Percentiles rank a stretch among this genome's conserved stretches.
Conservation (phyloP, 176 grass and related monocot species). For the Rhynchospora pubera region DNA sequence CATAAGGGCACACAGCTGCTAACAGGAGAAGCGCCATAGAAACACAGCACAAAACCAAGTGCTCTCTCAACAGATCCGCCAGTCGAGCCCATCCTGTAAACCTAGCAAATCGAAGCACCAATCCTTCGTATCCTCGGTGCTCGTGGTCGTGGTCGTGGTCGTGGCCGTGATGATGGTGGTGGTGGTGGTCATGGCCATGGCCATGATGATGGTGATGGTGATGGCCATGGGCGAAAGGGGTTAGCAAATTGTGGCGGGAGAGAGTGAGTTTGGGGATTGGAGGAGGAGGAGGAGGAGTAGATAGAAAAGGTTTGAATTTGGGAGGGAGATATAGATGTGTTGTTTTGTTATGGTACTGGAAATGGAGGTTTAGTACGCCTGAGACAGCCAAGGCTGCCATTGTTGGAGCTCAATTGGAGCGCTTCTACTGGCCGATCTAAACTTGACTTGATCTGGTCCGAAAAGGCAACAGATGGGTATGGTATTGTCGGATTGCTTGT, state of each 20-base stretch:
- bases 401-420: conserved; percentile 8
- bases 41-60: conserved; percentile 76
- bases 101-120: conserved; percentile 57
- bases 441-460: conserved; percentile 3
- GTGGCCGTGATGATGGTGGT: not conserved
- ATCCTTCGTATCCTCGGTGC: conserved; percentile 21
- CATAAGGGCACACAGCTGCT: conserved; percentile 54
- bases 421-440: not conserved
- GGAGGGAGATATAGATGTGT: not conserved
- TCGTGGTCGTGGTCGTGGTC: conserved; percentile 22
- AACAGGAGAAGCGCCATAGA: conserved; percentile 79
- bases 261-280: not conserved
- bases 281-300: not conserved
- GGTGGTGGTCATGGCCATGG: not conserved
- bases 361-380: conserved; percentile 9
- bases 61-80: conserved; percentile 67
- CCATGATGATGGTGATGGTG: not conserved
- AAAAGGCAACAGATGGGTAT: not conserved
- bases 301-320: not conserved
- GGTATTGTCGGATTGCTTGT: not conserved
- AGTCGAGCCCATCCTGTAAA: conserved; percentile 68
- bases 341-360: not conserved
- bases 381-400: conserved; percentile 20
- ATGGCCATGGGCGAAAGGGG: conserved; percentile 37
- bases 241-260: conserved; percentile 6